Percentiles rank a stretch among this genome's conserved stretches.
Evolutionary conservation across 2,329 filamentous ascomycete species (phyloP).

Genomic region (Decorospora gaudefroyi): DNA sequence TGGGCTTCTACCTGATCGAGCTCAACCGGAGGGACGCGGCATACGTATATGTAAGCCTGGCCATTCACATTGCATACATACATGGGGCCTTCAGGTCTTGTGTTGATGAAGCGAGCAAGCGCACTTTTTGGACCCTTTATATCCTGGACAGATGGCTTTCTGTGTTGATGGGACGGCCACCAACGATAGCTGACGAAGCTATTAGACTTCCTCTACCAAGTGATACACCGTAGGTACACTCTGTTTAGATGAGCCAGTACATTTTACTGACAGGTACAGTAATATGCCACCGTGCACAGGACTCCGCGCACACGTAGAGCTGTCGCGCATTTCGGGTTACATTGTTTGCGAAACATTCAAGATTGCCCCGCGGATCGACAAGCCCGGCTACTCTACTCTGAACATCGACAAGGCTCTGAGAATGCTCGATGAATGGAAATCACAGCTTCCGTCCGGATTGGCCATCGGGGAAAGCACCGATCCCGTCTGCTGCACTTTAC

Average conservation of each 20-base stretch:
- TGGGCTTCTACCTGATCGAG: slow-evolving; percentile 37
- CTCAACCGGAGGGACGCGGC: slow-evolving; percentile 37
- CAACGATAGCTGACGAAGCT: slow-evolving; percentile 32
- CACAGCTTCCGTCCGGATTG: slow-evolving; percentile 22
- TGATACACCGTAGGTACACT: slow-evolving; percentile 26
- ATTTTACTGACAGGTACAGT: slow-evolving; percentile 18
- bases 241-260: not conserved
- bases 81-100: slow-evolving; percentile 30
- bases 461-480: slow-evolving; percentile 20
- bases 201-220: slow-evolving; percentile 30
- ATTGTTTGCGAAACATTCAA: slow-evolving; percentile 37
- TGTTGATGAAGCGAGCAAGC: slow-evolving; percentile 27
- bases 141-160: slow-evolving; percentile 37
- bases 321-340: slow-evolving; percentile 30
- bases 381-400: slow-evolving; percentile 7
- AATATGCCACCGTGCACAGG: slow-evolving; percentile 29
- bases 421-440: slow-evolving; percentile 28
- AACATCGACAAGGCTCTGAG: slow-evolving; percentile 27
- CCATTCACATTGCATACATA: slow-evolving; percentile 34
- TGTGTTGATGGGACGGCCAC: slow-evolving; percentile 34
- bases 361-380: slow-evolving; percentile 24
- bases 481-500: slow-evolving; percentile 27
- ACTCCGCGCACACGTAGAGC: slow-evolving; percentile 30
- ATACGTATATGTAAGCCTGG: slow-evolving; percentile 32
- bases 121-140: slow-evolving; percentile 34